Percentiles rank a stretch among this genome's conserved stretches.
These are phyloP conservation scores for Parietaria judaica DNA, from an alignment of 306 rosid genomes.

Conservation along the genomic window DNA sequence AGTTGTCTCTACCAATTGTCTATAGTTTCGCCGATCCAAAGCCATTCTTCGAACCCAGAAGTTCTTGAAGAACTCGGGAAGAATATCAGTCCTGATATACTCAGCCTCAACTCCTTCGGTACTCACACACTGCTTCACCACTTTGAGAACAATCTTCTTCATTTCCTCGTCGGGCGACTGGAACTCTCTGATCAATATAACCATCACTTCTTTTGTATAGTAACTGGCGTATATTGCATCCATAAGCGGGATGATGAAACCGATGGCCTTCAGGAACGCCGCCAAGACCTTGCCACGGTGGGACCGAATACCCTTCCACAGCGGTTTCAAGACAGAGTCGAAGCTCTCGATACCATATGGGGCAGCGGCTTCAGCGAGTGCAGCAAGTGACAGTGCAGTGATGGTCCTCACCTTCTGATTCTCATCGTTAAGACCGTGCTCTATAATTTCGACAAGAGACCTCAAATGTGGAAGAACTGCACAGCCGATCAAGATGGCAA, in stretches of 20 bases:
- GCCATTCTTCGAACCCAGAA: slow-evolving; percentile 99
- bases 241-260: slow-evolving; percentile 90
- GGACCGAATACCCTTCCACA: slow-evolving; percentile 95
- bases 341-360: slow-evolving; percentile 97
- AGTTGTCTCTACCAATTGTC: slow-evolving; percentile 88
- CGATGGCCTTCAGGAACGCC: slow-evolving; percentile 89
- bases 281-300: slow-evolving; percentile 97
- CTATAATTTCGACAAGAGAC: slow-evolving; percentile 86
- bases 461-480: slow-evolving; percentile 86
- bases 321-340: slow-evolving; percentile 82
- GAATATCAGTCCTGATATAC: slow-evolving; percentile 59
- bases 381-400: slow-evolving; percentile 89
- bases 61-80: slow-evolving; percentile 83
- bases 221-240: slow-evolving; percentile 90
- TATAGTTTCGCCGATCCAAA: slow-evolving; percentile 83
- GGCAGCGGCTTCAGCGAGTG: slow-evolving; percentile 96
- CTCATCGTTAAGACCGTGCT: slow-evolving; percentile 86
- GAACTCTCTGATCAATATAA: slow-evolving; percentile 78
- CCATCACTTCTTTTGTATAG: slow-evolving; percentile 92
- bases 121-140: slow-evolving; percentile 95
- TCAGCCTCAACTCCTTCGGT: slow-evolving; percentile 96
- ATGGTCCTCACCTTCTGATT: slow-evolving; percentile 95
- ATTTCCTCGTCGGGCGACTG: slow-evolving; percentile 99
- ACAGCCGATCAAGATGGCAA: slow-evolving; percentile 92
- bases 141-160: slow-evolving; percentile 94